phyloP scores from a whole-genome alignment of 495 filamentous ascomycete genomes.

The Hypoxylon fragiforme region DNA sequence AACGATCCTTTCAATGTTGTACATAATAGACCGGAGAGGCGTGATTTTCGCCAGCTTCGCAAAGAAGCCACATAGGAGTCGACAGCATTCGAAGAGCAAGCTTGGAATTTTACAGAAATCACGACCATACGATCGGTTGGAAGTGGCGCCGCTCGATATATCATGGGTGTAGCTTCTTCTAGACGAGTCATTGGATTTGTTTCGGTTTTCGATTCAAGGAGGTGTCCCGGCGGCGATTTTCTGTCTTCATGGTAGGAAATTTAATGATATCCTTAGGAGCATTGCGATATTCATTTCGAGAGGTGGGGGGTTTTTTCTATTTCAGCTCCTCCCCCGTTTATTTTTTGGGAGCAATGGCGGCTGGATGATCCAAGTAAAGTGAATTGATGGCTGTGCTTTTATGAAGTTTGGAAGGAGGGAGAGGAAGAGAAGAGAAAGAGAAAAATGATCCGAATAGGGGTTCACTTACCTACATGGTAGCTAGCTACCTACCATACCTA shows the following conservation, averaged over 20 bases:
- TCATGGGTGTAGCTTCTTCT: constrained; percentile 9
- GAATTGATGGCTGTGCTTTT: neutral
- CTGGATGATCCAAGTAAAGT: constrained; percentile 5
- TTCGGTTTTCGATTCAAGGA: constrained; percentile 29
- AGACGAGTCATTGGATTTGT: constrained; percentile 23
- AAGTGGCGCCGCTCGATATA: neutral
- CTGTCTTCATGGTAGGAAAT: constrained; percentile 37
- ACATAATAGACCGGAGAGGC: constrained; percentile 24
- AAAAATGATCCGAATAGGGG: too few species aligned
- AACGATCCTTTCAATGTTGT: constrained; percentile 20
- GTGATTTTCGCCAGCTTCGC: constrained; percentile 1
- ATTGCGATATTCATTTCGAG: constrained; percentile 24
- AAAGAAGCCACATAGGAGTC: constrained; percentile 6
- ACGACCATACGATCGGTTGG: constrained; percentile 18
- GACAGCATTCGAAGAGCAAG: constrained; percentile 14
- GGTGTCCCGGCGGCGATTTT: constrained; percentile 34
- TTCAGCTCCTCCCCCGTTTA: too few species aligned
- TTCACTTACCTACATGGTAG: neutral
- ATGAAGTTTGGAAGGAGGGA: neutral
- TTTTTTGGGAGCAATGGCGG: neutral
- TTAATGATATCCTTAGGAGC: constrained; percentile 42
- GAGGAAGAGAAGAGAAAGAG: too few species aligned
- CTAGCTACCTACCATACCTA: too few species aligned
- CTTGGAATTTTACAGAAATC: constrained; percentile 22
- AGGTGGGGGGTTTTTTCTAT: neutral